A percentile compares a stretch with the other conserved stretches of the same genome.
phyloP scores from a whole-genome alignment of 805 yeast species.

The Saccharomycopsis malanga region DNA sequence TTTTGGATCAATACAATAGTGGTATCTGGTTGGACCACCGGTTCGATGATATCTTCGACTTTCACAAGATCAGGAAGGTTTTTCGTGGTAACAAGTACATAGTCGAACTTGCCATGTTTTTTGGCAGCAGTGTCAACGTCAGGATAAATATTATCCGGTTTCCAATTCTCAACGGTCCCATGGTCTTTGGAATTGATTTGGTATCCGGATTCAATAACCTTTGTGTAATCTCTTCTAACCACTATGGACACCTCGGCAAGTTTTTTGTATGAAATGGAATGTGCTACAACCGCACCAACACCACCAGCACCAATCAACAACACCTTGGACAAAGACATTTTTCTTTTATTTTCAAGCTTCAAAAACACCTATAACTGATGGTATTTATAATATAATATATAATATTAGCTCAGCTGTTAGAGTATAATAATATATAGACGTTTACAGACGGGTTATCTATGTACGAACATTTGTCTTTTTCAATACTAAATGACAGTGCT shows the following conservation, averaged over 20 bases:
- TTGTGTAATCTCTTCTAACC: constrained; percentile 57
- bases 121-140: constrained; percentile 38
- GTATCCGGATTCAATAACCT: constrained; percentile 47
- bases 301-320: constrained; percentile 74
- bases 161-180: constrained; percentile 48
- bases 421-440: too few relatives aligned
- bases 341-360: too few relatives aligned
- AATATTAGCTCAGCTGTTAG: too few relatives aligned
- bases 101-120: constrained; percentile 41
- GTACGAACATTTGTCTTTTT: too few relatives aligned
- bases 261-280: constrained; percentile 45
- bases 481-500: too few relatives aligned
- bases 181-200: constrained; percentile 55
- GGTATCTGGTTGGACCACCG: constrained; percentile 40
- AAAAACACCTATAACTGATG: too few relatives aligned
- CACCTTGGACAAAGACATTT: background rate
- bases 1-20: constrained; percentile 56
- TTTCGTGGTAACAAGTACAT: constrained; percentile 56
- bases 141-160: constrained; percentile 42
- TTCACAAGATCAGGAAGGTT: constrained; percentile 59
- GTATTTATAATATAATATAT: too few relatives aligned
- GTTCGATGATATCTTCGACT: constrained; percentile 44
- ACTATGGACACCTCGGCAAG: constrained; percentile 51
- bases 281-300: constrained; percentile 73
- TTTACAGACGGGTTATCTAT: too few relatives aligned